Conservation (phyloP, 106 monocot genomes). For the Phalaenopsis aphrodite region DNA sequence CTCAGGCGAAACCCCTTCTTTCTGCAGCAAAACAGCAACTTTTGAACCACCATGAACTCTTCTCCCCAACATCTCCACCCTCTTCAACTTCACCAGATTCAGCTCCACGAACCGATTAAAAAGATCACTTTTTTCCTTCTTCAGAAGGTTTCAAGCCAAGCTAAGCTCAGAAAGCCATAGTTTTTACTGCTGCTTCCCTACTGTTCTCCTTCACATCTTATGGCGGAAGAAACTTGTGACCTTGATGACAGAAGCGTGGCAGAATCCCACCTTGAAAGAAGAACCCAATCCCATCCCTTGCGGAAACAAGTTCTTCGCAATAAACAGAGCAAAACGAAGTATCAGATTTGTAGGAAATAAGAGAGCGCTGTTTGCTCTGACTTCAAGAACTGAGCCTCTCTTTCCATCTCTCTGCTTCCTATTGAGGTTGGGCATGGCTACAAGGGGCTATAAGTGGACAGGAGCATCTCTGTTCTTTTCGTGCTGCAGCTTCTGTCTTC, state of each 20-base stretch:
- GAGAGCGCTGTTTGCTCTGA: background rate
- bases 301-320: background rate
- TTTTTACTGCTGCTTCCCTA: background rate
- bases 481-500: background rate
- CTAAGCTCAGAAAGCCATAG: background rate
- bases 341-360: background rate
- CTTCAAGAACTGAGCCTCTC: background rate
- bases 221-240: constrained; percentile 75
- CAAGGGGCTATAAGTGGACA: background rate
- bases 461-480: background rate
- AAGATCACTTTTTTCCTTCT: background rate
- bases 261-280: constrained; percentile 17
- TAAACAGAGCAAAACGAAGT: background rate
- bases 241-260: constrained; percentile 38
- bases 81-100: background rate
- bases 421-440: background rate
- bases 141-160: background rate
- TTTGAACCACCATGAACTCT: constrained; percentile 28
- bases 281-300: constrained; percentile 27
- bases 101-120: background rate
- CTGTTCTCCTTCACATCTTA: constrained; percentile 18
- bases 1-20: constrained; percentile 29
- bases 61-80: constrained; percentile 29
- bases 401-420: background rate
- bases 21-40: constrained; percentile 29